Evolutionary conservation across 495 filamentous ascomycete genomes (phyloP), one percentile per base, ranked within the genome.

Genomic region (Xylaria palmicola): DNA sequence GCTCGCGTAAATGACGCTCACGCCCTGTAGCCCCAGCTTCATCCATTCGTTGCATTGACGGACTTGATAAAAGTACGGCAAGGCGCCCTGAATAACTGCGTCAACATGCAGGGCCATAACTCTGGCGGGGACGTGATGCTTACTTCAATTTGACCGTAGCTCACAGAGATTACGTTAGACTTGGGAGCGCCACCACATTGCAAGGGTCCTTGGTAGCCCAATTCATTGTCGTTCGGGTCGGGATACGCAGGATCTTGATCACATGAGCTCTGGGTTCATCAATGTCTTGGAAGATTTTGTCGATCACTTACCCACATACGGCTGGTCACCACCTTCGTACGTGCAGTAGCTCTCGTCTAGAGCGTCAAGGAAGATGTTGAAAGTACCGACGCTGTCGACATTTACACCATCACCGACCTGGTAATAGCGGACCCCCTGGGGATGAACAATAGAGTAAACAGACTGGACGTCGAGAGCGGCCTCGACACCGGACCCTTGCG

Each of bases 1-100:
- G 5, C 85, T 86, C 1, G 87, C 85, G 69, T 86, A 87, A 54
- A 94, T 72, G 0, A 93, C 78, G 13, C 86, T 86, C 10, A 91
- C 85, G 45, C 90, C 90, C 13, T 89, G 86, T 32, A 83, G 80
- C 32, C 88, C 89, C 4, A 92, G 81, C 66, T 88, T 81, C 43
- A 83, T 82, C 47, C 71, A 86, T 67, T 86, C 81, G 51, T 75
- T 72, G 70, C 85, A 85, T 65, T 86, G 81, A 50, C 83, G 83
- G 37, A 88, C 39, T 68, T 68, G 36, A 77, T 71, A 12, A 83
- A 82, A 3, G 82, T 70, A 32, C 75, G 77, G 10, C 17, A 52
- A 37, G 27, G 54, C 56, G 9, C 47, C 61, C 61, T 63, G 17
- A 8, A 37, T 10, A 24, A 0, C 19, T 13, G 24, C 4, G 29